Conservation (phyloP, 805 yeast genomes). For the Teunomyces barrocoloradensis region DNA sequence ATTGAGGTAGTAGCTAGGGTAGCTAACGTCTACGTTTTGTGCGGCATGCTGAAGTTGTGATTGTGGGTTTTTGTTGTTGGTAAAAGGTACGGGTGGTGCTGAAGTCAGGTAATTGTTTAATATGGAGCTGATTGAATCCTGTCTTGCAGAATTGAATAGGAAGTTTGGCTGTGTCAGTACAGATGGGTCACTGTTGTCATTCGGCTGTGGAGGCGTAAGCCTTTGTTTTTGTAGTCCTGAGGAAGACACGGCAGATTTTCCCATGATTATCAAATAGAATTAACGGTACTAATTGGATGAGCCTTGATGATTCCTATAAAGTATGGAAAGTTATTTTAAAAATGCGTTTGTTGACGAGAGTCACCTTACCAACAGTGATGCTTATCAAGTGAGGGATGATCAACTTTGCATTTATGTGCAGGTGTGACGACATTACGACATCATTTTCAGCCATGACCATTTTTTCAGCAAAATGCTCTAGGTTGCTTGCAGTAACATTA, state of each 20-base stretch:
- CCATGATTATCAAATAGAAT: neutral
- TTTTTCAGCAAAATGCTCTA: neutral
- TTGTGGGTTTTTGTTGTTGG: conserved; percentile 3
- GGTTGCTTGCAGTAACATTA: neutral
- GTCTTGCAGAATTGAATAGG: conserved; percentile 26
- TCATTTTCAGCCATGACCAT: neutral
- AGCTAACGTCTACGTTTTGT: conserved; percentile 7
- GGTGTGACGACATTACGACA: conserved; percentile 1
- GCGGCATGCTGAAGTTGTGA: neutral
- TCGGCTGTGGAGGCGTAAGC: conserved; percentile 2
- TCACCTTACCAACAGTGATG: neutral
- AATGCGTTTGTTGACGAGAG: neutral
- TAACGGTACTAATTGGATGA: neutral
- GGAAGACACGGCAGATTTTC: conserved; percentile 4
- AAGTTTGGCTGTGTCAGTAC: conserved; percentile 15
- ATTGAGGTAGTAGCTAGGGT: conserved; percentile 8
- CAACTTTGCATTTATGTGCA: neutral
- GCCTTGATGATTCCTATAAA: neutral
- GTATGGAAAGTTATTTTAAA: neutral
- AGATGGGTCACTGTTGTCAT: conserved; percentile 2
- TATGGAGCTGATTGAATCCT: conserved; percentile 28
- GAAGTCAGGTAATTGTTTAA: conserved; percentile 19
- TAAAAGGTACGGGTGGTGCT: conserved; percentile 1
- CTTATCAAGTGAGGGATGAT: conserved; percentile 4
- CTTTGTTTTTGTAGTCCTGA: conserved; percentile 3